Evolutionary conservation across 2,329 filamentous ascomycete genomes (phyloP), one percentile per base, ranked within the genome.

Genomic region (Penicillium freii): DNA sequence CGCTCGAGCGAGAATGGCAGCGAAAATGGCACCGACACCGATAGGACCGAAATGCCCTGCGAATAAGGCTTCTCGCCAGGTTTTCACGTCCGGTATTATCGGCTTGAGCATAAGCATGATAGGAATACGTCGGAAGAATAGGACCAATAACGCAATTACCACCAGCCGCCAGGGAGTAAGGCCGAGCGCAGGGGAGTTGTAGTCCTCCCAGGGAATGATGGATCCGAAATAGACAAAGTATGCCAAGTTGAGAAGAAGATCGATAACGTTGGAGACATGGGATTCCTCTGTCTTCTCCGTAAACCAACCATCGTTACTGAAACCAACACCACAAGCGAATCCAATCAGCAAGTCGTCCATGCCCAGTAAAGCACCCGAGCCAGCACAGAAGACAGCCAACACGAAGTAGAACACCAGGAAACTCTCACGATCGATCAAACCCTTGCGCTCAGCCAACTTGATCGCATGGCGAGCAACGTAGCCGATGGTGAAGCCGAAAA

Each of bases 231-330:
- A 99, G 66, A 99, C 94, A 74, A 99, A 99, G 76, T 97, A 99
- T 3, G 93, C 85, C 86, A 99, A 84, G 76, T 99, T 99, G 79
- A 99, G 87, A 60, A 99, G 80, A 73, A 99, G 77, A 80, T 99
- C 94, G 70, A 99, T 99, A 72, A 99, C 94, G 85, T 99, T 97
- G 74, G 93, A 97, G 10, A 99, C 94, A 73, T 97, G 94, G 0
- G 94, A 93, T 75, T 99, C 94, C 72, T 99, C 94, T 0, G 94
- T 99, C 81, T 97, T 97, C 71, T 97, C 90, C 17, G 90, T 90
- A 69, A 99, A 99, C 94, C 94, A 99, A 64, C 94, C 94, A 71
- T 99, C 94, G 74, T 99, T 99, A 66, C 92, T 97, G 80, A 99
- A 99, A 54, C 94, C 94, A n/a, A 99, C 94, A 57, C 94, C 94